A percentile compares a stretch with the other conserved stretches of the same genome.
phyloP scores from a whole-genome alignment of 2,329 filamentous ascomycete species.

The Fusarium cyanostomum region DNA sequence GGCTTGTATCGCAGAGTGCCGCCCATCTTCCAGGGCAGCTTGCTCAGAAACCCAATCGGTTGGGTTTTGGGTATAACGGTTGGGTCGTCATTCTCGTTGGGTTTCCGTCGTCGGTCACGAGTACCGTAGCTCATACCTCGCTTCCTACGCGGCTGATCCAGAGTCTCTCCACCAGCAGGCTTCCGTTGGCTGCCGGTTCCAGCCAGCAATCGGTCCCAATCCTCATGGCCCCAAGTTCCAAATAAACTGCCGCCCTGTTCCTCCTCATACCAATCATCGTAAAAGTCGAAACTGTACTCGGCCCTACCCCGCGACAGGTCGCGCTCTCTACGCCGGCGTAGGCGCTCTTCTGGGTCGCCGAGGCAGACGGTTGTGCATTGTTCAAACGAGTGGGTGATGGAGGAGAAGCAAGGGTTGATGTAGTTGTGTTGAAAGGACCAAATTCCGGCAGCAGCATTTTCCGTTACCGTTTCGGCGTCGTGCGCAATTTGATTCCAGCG shows the following conservation, averaged over 20 bases:
- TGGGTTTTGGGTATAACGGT: slow-evolving; percentile 91
- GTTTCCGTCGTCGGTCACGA: slow-evolving; percentile 61
- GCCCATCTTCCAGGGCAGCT: slow-evolving; percentile 85
- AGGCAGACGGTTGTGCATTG: slow-evolving; percentile 77
- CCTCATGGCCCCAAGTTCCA: slow-evolving; percentile 80
- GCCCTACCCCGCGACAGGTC: slow-evolving; percentile 68
- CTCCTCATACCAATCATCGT: slow-evolving; percentile 91
- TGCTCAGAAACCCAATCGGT: slow-evolving; percentile 83
- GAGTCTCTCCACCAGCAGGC: slow-evolving; percentile 47
- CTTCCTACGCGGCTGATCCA: slow-evolving; percentile 75
- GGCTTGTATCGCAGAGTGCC: slow-evolving; percentile 87
- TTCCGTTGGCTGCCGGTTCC: slow-evolving; percentile 66
- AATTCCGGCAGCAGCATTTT: slow-evolving; percentile 89
- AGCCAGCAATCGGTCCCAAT: slow-evolving; percentile 84
- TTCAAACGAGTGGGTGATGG: slow-evolving; percentile 72
- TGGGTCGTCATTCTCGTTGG: slow-evolving; percentile 71
- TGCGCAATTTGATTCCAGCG: slow-evolving; percentile 93
- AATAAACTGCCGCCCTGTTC: slow-evolving; percentile 67
- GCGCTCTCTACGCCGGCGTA: slow-evolving; percentile 73
- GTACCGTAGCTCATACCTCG: slow-evolving; percentile 92
- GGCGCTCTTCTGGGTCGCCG: slow-evolving; percentile 77
- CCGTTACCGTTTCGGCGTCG: slow-evolving; percentile 89
- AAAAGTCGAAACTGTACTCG: slow-evolving; percentile 94
- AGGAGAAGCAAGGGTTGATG: slow-evolving; percentile 80
- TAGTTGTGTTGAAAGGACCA: slow-evolving; percentile 91